These are phyloP conservation scores for Cyclotella sp. DNA, from an alignment of 108 stramenopile genomes.

Conservation along the genomic window DNA sequence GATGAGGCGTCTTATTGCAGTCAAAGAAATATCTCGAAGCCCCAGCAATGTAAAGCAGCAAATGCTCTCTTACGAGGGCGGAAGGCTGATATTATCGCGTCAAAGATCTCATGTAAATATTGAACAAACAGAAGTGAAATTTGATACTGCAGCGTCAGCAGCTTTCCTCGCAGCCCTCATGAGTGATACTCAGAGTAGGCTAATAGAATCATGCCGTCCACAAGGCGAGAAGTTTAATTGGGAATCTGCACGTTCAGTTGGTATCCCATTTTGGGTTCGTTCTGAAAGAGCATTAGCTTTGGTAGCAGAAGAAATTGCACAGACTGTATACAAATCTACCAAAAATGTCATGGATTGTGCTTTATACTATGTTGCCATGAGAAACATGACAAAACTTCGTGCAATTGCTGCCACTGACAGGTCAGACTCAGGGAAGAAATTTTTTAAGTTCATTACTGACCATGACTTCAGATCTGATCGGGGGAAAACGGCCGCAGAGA, in stretches of 20 bases:
- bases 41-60: constrained; percentile 7
- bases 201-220: constrained; percentile 63
- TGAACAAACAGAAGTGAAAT: constrained; percentile 25
- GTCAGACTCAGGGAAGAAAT: constrained; percentile 73
- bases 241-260: constrained; percentile 61
- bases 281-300: constrained; percentile 64
- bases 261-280: constrained; percentile 86
- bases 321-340: constrained; percentile 68
- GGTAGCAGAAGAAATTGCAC: constrained; percentile 86
- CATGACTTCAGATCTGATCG: constrained; percentile 75
- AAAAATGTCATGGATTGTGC: constrained; percentile 80
- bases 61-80: constrained; percentile 27
- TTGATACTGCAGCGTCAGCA: constrained; percentile 59
- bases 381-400: constrained; percentile 70
- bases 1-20: constrained; percentile 38
- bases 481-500: constrained; percentile 82
- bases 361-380: constrained; percentile 72
- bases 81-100: constrained; percentile 39
- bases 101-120: constrained; percentile 23
- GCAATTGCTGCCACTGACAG: constrained; percentile 82
- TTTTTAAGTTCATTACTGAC: constrained; percentile 74
- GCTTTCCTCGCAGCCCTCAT: constrained; percentile 75
- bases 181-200: constrained; percentile 63
- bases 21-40: constrained; percentile 9
- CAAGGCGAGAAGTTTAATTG: constrained; percentile 68